Evolutionary conservation across 2,329 filamentous ascomycete species (phyloP).

Genomic region (Colletotrichum lupini): DNA sequence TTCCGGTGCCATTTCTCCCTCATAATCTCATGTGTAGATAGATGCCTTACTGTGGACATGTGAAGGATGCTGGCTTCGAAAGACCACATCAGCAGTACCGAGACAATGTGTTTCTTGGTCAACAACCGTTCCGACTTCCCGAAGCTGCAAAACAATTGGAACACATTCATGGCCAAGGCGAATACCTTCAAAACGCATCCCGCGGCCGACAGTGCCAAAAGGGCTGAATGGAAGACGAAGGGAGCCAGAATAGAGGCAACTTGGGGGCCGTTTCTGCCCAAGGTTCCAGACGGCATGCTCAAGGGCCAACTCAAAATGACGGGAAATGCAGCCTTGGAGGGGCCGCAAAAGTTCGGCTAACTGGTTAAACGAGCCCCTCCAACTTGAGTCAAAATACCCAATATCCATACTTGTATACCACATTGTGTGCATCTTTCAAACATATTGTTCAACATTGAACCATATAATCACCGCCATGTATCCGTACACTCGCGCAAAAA

Average conservation of each 20-base stretch:
- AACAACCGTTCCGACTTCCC: neutral
- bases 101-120: neutral
- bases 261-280: slow-evolving; percentile 27
- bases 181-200: neutral
- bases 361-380: neutral
- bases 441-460: neutral
- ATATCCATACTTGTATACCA: neutral
- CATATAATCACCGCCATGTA: neutral
- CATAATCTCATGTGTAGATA: neutral
- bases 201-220: neutral
- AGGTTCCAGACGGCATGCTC: neutral
- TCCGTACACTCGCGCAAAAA: neutral
- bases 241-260: neutral
- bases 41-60: neutral
- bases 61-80: neutral
- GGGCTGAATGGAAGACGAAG: neutral
- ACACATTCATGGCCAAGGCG: neutral
- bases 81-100: neutral
- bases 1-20: neutral
- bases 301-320: neutral
- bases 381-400: neutral
- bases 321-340: slow-evolving; percentile 14
- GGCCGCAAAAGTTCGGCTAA: neutral
- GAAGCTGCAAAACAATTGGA: neutral
- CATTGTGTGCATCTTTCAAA: neutral